Conservation (phyloP, 169 alveolate genomes). For the Perkinsus chesapeaki region DNA sequence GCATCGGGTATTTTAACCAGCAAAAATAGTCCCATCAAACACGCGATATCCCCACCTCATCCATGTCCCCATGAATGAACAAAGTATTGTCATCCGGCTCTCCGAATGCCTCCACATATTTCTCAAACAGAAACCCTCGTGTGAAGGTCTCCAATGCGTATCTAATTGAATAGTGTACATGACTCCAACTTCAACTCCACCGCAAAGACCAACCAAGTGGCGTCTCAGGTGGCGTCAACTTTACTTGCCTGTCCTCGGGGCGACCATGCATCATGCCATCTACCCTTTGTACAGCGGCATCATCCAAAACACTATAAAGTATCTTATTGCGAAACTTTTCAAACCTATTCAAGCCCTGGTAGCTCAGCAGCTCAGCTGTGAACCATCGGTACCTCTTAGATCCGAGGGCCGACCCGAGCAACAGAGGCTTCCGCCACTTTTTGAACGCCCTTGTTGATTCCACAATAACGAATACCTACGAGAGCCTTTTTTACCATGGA, state of each 20-base stretch:
- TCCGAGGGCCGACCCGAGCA: not conserved
- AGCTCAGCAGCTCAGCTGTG: not conserved
- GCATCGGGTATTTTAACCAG: not conserved
- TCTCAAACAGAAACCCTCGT: not conserved
- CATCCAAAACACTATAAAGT: not conserved
- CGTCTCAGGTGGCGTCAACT: not conserved
- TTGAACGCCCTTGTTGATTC: not conserved
- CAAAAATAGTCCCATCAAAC: not conserved
- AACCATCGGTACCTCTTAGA: not conserved
- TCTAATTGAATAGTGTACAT: not conserved
- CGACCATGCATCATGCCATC: not conserved
- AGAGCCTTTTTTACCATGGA: not conserved
- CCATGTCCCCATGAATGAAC: not conserved
- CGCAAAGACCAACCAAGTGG: too few species aligned
- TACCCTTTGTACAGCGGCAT: not conserved
- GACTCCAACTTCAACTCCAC: too few species aligned
- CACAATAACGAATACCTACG: not conserved
- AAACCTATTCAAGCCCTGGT: not conserved
- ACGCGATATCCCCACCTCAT: not conserved
- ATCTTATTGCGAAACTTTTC: not conserved
- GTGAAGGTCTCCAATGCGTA: not conserved
- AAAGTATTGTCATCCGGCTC: not conserved
- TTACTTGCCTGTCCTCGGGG: not conserved
- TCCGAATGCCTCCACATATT: not conserved
- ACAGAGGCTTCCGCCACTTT: not conserved